These are phyloP conservation scores for Collybia sp. DNA, from an alignment of 768 basidiomycete genomes.

Conservation along the genomic window DNA sequence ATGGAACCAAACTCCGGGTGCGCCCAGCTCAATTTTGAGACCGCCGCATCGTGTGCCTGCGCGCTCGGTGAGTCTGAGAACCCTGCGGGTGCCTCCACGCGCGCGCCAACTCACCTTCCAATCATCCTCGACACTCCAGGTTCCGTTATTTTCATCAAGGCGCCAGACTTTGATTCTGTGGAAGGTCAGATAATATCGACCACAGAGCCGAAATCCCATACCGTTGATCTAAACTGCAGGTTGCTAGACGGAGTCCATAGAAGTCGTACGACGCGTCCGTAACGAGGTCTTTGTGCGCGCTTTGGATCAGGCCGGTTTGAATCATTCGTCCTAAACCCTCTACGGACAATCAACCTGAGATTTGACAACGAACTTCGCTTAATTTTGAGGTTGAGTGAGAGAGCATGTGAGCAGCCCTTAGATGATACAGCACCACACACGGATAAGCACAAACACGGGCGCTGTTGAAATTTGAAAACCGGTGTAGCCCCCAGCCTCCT, in stretches of 20 bases:
- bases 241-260: slow-evolving; percentile 79
- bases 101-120: slow-evolving; percentile 74
- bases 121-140: slow-evolving; percentile 79
- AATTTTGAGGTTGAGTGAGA: too few species aligned
- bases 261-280: slow-evolving; percentile 90
- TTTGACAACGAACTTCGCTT: too few species aligned
- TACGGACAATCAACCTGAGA: too few species aligned
- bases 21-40: slow-evolving; percentile 83
- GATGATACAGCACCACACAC: too few species aligned
- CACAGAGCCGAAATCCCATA: slow-evolving; percentile 20
- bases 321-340: slow-evolving; percentile 41
- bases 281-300: slow-evolving; percentile 75
- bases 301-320: slow-evolving; percentile 75
- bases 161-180: slow-evolving; percentile 83
- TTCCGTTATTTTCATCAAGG: slow-evolving; percentile 64
- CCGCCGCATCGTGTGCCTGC: slow-evolving; percentile 92
- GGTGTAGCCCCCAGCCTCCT: too few species aligned
- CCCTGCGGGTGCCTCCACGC: background rate
- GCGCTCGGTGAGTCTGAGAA: background rate
- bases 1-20: slow-evolving; percentile 90
- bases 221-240: slow-evolving; percentile 82
- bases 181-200: slow-evolving; percentile 7
- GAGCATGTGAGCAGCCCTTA: too few species aligned
- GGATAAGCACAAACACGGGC: too few species aligned
- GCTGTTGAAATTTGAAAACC: too few species aligned